Conservation (phyloP, 331 rosid genomes). For the Acacia concinna region DNA sequence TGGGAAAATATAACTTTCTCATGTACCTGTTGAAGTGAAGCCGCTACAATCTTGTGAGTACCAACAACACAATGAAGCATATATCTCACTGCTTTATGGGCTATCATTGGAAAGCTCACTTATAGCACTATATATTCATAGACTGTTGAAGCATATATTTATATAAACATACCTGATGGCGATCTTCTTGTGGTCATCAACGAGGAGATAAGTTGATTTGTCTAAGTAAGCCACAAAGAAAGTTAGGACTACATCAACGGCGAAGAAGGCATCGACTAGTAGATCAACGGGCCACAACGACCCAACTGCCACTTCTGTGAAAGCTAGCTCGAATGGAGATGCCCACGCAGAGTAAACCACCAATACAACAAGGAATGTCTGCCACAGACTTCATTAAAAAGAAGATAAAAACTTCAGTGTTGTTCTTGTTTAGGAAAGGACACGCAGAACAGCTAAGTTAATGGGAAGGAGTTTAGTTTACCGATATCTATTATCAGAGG, state of each 20-base stretch:
- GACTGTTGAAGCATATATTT: background rate
- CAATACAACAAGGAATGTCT: conserved; percentile 63
- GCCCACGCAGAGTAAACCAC: conserved; percentile 90
- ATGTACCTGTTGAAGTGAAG: conserved; percentile 54
- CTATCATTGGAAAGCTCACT: background rate
- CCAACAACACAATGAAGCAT: conserved; percentile 2
- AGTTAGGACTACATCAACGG: conserved; percentile 62
- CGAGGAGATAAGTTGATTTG: conserved; percentile 70
- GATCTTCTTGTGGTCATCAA: conserved; percentile 73
- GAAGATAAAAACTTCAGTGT: background rate
- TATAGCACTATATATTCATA: background rate
- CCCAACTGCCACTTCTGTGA: conserved; percentile 50
- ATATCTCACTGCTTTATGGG: background rate
- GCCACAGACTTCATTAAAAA: conserved; percentile 65
- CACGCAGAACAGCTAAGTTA: background rate
- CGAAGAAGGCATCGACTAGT: conserved; percentile 72
- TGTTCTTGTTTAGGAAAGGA: background rate
- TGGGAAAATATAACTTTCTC: conserved; percentile 53
- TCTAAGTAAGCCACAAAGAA: conserved; percentile 91
- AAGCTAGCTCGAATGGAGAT: conserved; percentile 86
- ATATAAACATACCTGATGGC: conserved; percentile 58
- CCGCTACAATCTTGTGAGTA: background rate
- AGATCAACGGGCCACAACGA: conserved; percentile 61
- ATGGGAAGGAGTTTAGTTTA: conserved; percentile 22
- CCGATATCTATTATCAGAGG: conserved; percentile 79